These are phyloP conservation scores for Tetraselmis chui DNA, from an alignment of 139 green algal species.

Conservation along the genomic window DNA sequence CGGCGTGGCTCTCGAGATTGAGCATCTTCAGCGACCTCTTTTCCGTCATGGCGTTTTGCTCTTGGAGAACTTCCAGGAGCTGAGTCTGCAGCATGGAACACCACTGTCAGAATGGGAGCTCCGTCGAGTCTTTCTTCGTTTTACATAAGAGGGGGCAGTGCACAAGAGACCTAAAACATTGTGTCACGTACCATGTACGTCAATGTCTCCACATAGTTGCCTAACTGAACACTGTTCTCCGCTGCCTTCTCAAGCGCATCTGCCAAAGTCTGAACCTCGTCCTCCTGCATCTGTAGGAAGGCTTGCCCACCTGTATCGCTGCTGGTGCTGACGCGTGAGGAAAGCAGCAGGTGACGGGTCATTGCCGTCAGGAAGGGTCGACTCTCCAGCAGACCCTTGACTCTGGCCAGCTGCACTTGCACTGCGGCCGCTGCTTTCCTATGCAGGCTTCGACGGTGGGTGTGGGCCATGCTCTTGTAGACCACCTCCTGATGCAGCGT, in stretches of 20 bases:
- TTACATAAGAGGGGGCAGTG: too few species aligned
- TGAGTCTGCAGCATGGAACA: not conserved
- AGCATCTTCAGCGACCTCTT: not conserved
- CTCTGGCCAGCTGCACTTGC: not conserved
- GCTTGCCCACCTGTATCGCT: not conserved
- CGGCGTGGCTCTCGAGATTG: not conserved
- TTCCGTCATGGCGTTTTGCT: not conserved
- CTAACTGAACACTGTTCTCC: not conserved
- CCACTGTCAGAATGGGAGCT: too few species aligned
- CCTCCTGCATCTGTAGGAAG: not conserved
- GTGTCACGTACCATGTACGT: not conserved
- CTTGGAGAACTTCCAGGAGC: not conserved
- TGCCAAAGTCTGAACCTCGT: not conserved
- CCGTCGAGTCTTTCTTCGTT: too few species aligned
- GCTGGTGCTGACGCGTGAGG: not conserved
- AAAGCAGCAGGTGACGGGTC: not conserved
- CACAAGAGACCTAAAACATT: too few species aligned
- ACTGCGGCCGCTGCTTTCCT: not conserved
- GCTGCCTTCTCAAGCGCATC: not conserved
- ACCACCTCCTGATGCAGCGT: not conserved
- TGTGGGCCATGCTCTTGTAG: not conserved
- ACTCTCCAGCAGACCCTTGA: not conserved
- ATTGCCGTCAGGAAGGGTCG: not conserved
- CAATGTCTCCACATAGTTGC: not conserved
- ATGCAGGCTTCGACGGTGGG: not conserved